phyloP scores from a whole-genome alignment of 2,329 filamentous ascomycete species.

The Claviceps quebecensis region DNA sequence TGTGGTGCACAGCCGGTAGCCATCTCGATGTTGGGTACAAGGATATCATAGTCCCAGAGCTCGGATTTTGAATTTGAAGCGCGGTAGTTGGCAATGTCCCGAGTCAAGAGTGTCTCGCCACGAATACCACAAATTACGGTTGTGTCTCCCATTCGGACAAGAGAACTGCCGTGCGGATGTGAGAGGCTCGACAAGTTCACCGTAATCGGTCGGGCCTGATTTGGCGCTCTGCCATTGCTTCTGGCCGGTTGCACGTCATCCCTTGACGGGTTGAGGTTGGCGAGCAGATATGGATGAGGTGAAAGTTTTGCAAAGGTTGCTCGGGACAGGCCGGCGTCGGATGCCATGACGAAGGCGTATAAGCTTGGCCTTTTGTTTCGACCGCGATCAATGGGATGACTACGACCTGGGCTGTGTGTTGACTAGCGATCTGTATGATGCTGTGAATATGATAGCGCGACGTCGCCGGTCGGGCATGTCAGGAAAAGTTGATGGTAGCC shows the following conservation, averaged over 20 bases:
- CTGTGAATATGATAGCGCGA: background rate
- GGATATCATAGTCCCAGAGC: slow-evolving; percentile 50
- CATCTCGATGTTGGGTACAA: slow-evolving; percentile 89
- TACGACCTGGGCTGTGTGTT: background rate
- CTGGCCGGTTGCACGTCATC: slow-evolving; percentile 41
- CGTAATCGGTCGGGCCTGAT: slow-evolving; percentile 56
- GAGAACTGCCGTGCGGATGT: slow-evolving; percentile 78
- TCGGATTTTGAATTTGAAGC: slow-evolving; percentile 28
- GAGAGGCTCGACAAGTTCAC: slow-evolving; percentile 75
- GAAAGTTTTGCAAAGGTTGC: slow-evolving; percentile 80
- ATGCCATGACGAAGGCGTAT: slow-evolving; percentile 13
- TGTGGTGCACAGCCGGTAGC: slow-evolving; percentile 80
- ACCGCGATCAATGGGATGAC: too few species aligned
- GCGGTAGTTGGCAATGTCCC: slow-evolving; percentile 57
- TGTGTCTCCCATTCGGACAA: slow-evolving; percentile 79
- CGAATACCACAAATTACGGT: slow-evolving; percentile 90
- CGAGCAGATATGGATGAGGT: slow-evolving; percentile 77
- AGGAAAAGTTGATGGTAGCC: slow-evolving; percentile 5
- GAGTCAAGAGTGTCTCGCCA: slow-evolving; percentile 65
- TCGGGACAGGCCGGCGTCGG: slow-evolving; percentile 32
- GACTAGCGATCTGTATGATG: background rate
- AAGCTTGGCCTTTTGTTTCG: too few species aligned
- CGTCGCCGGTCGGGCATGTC: too few species aligned
- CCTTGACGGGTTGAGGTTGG: slow-evolving; percentile 58
- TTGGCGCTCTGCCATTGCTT: slow-evolving; percentile 65